Conservation (phyloP, 2,329 filamentous ascomycete species). For the Purpureocillium takamizusanense region DNA sequence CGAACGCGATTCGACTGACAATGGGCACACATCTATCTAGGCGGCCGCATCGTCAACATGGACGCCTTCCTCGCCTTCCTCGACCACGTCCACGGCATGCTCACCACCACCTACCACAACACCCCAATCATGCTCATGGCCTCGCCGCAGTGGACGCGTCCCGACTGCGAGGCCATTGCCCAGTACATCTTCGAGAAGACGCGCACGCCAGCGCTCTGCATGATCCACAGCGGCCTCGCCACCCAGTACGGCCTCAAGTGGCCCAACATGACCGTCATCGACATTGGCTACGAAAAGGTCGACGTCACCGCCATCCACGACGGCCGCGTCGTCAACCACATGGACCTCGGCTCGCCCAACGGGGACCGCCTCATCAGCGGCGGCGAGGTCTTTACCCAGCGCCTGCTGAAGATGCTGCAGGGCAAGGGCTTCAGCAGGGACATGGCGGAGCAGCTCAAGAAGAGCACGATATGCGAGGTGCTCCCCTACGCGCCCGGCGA, state of each 20-base stretch:
- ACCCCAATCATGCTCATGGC: conserved; percentile 87
- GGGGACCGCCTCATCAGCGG: conserved; percentile 52
- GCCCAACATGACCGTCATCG: conserved; percentile 74
- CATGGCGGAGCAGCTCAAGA: conserved; percentile 64
- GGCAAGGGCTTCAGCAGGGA: conserved; percentile 50
- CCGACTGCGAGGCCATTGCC: conserved; percentile 78
- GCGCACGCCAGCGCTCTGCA: conserved; percentile 81
- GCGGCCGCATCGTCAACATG: conserved; percentile 84
- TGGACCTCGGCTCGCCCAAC: conserved; percentile 49
- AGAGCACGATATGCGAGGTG: conserved; percentile 57
- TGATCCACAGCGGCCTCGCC: conserved; percentile 83
- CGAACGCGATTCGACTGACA: neutral
- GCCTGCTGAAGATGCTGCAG: conserved; percentile 58
- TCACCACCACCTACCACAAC: conserved; percentile 91
- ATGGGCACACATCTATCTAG: conserved; percentile 26
- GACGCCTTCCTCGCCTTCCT: conserved; percentile 87
- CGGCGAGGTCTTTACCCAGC: conserved; percentile 76
- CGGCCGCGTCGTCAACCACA: conserved; percentile 62
- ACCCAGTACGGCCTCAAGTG: conserved; percentile 74
- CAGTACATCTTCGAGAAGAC: conserved; percentile 98
- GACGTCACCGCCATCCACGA: conserved; percentile 88
- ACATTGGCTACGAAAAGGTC: conserved; percentile 86
- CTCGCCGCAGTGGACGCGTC: conserved; percentile 82
- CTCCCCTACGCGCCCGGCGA: conserved; percentile 43
- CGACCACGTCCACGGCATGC: conserved; percentile 79